phyloP scores from a whole-genome alignment of 495 filamentous ascomycete genomes.

The Annulohypoxylon stygium region DNA sequence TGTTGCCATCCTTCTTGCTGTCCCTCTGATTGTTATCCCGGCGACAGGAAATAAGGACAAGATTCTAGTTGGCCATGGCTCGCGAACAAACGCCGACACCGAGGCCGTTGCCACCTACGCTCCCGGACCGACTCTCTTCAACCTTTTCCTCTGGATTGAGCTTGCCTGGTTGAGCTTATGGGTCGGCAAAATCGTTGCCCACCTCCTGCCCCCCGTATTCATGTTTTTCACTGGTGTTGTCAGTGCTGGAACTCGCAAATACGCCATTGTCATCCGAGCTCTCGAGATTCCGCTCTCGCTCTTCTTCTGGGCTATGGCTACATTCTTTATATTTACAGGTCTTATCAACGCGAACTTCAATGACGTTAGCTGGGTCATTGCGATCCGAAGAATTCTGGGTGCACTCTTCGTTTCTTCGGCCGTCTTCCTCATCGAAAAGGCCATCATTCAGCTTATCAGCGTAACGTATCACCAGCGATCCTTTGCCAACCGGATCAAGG shows the following conservation, averaged over 20 bases:
- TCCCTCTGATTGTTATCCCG: conserved; percentile 83
- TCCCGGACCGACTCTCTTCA: conserved; percentile 73
- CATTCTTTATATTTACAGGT: conserved; percentile 82
- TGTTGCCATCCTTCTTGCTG: conserved; percentile 77
- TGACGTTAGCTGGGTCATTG: conserved; percentile 56
- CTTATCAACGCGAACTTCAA: conserved; percentile 56
- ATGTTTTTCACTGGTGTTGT: conserved; percentile 90
- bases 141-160: conserved; percentile 93
- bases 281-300: conserved; percentile 88
- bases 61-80: conserved; percentile 53
- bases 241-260: conserved; percentile 91
- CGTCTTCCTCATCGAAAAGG: conserved; percentile 83
- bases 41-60: conserved; percentile 58
- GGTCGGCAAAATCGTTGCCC: conserved; percentile 85
- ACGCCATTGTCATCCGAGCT: conserved; percentile 81
- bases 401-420: conserved; percentile 81
- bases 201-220: conserved; percentile 83
- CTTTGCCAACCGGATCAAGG: conserved; percentile 87
- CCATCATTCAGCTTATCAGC: conserved; percentile 90
- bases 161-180: conserved; percentile 90
- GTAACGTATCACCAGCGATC: conserved; percentile 96
- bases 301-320: conserved; percentile 87
- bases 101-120: conserved; percentile 65
- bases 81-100: conserved; percentile 22
- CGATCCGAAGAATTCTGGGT: conserved; percentile 78